phyloP scores from a whole-genome alignment of 495 filamentous ascomycete genomes.

The Penicillium verhagenii region DNA sequence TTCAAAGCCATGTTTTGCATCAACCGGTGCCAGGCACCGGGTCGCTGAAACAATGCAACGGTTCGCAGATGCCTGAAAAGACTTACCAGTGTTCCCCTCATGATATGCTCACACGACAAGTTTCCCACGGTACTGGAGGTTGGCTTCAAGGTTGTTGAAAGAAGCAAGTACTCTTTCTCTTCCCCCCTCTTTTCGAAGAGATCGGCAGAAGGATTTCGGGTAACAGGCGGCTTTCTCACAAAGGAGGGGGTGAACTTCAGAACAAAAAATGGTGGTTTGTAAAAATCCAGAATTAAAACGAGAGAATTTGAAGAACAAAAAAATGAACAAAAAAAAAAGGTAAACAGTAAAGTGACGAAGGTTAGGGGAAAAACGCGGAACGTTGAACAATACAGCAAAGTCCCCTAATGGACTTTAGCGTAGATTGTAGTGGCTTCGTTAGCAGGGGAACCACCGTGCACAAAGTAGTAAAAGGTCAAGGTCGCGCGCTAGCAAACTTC shows the following conservation, averaged over 20 bases:
- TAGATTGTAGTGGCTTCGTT: constrained; percentile 15
- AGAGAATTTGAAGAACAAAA: constrained; percentile 1
- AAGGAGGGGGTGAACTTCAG: not conserved
- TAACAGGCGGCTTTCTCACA: not conserved
- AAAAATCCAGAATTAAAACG: not conserved
- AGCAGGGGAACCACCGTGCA: constrained; percentile 8
- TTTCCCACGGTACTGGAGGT: not conserved
- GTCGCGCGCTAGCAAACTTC: not conserved
- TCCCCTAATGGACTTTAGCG: constrained; percentile 14
- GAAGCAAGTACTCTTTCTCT: not conserved
- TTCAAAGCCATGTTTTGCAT: constrained; percentile 21
- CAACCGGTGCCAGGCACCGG: constrained; percentile 17
- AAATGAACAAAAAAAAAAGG: not conserved
- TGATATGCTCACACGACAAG: constrained; percentile 1
- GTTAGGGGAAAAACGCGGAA: constrained; percentile 4
- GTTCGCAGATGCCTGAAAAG: constrained; percentile 3
- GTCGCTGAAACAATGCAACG: constrained; percentile 12
- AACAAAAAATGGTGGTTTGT: not conserved
- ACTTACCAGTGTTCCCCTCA: constrained; percentile 4
- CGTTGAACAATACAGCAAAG: constrained; percentile 2
- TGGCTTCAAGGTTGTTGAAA: not conserved
- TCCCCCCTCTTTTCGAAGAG: constrained; percentile 21
- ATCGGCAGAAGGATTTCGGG: constrained; percentile 4
- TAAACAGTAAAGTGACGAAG: constrained; percentile 1
- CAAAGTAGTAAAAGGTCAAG: not conserved